These are phyloP conservation scores for Citrullus amarus DNA, from an alignment of 306 rosid genomes.

Conservation along the genomic window DNA sequence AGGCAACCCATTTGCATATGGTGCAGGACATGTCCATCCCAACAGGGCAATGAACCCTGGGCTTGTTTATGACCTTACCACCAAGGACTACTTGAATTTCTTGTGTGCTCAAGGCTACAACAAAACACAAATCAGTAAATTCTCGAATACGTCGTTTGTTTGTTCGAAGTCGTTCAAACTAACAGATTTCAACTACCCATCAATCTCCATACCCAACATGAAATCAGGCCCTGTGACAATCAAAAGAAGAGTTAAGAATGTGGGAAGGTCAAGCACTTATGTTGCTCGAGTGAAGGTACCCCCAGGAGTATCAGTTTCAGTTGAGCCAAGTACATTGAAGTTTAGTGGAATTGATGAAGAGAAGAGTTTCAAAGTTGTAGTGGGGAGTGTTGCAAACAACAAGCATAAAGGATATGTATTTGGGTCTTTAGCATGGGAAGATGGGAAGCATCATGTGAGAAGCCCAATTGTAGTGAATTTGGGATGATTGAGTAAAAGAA, in stretches of 20 bases:
- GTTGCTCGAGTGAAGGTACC: constrained; percentile 9
- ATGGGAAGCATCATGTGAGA: constrained; percentile 15
- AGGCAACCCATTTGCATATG: constrained; percentile 45
- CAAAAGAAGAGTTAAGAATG: constrained; percentile 35
- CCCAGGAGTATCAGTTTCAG: constrained; percentile 10
- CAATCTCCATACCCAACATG: constrained; percentile 16
- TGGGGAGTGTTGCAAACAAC: neutral
- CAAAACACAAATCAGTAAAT: constrained; percentile 2
- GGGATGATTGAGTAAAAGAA: neutral
- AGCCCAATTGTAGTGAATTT: constrained; percentile 9
- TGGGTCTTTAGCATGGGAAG: constrained; percentile 32
- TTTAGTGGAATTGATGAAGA: constrained; percentile 30
- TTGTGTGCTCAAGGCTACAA: constrained; percentile 43
- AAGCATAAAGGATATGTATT: neutral
- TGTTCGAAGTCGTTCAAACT: constrained; percentile 22
- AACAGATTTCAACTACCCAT: constrained; percentile 42
- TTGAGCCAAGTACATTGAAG: constrained; percentile 19
- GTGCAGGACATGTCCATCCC: constrained; percentile 49
- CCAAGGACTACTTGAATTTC: constrained; percentile 38
- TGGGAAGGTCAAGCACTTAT: constrained; percentile 27
- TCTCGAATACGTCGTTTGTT: constrained; percentile 11
- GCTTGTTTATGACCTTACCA: constrained; percentile 44
- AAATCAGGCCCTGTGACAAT: neutral
- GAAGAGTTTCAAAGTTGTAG: constrained; percentile 18
- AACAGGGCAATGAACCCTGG: constrained; percentile 44